A percentile compares a stretch with the other conserved stretches of the same genome.
Conservation (phyloP, 805 yeast species). For the Saccharomycopsis vini region DNA sequence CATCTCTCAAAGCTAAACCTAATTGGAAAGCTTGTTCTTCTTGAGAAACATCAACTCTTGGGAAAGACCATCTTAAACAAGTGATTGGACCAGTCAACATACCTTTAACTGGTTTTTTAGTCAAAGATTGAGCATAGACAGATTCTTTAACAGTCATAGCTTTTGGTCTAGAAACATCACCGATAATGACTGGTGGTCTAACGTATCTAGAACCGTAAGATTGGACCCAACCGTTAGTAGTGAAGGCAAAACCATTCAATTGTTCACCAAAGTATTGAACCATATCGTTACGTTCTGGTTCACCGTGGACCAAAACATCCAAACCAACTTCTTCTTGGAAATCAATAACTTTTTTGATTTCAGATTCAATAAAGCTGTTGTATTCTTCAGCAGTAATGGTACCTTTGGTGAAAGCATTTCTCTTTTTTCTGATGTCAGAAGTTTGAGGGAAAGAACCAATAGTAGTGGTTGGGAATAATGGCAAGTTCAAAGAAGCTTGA, state of each 20-base stretch:
- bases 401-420: slow-evolving; percentile 98
- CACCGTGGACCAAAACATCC: slow-evolving; percentile 99
- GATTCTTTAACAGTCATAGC: slow-evolving; percentile 99
- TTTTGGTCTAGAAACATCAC: slow-evolving; percentile 97
- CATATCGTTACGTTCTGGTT: slow-evolving; percentile 99
- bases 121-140: slow-evolving; percentile 95
- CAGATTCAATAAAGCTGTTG: slow-evolving; percentile 93
- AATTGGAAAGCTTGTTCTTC: slow-evolving; percentile 93
- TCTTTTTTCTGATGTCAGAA: slow-evolving; percentile 95
- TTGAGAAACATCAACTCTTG: slow-evolving; percentile 95
- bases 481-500: slow-evolving; percentile 87
- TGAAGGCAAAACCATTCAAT: slow-evolving; percentile 96
- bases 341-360: slow-evolving; percentile 90
- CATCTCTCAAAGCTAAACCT: slow-evolving; percentile 96
- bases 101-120: slow-evolving; percentile 97
- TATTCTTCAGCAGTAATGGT: slow-evolving; percentile 89
- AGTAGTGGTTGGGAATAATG: slow-evolving; percentile 99
- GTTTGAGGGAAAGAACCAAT: slow-evolving; percentile 99
- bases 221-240: slow-evolving; percentile 99
- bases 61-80: slow-evolving; percentile 99
- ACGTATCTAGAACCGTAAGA: slow-evolving; percentile 99
- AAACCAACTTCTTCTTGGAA: slow-evolving; percentile 99
- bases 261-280: slow-evolving; percentile 99
- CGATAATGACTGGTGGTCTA: slow-evolving; percentile 98
- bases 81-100: slow-evolving; percentile 99